Conservation (phyloP, 768 basidiomycete genomes). For the Guyanaporus albipodus region DNA sequence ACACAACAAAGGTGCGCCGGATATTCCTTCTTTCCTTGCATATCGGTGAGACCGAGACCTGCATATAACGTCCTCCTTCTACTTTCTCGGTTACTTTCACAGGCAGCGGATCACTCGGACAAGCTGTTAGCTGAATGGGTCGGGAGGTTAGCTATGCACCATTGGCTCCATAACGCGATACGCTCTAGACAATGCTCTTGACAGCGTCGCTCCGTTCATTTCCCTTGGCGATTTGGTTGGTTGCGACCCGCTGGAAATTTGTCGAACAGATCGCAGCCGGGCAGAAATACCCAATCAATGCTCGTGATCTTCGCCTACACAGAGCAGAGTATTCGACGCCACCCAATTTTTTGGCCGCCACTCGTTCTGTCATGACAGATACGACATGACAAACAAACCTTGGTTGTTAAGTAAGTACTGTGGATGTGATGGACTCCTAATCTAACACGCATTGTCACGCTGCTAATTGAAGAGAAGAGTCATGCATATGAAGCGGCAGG, state of each 20-base stretch:
- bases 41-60: background rate
- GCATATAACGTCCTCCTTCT: background rate
- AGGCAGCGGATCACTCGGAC: slow-evolving; percentile 15
- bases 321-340: slow-evolving; percentile 6
- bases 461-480: too few relatives aligned
- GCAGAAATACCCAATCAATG: slow-evolving; percentile 11
- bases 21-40: background rate
- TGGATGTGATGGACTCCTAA: too few relatives aligned
- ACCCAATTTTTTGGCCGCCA: background rate
- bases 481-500: too few relatives aligned
- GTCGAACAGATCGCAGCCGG: background rate
- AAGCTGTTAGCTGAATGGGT: background rate
- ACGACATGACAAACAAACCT: slow-evolving; percentile 1
- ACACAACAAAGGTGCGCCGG: background rate
- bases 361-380: background rate
- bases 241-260: background rate
- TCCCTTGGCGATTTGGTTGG: slow-evolving; percentile 29
- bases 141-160: background rate
- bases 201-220: slow-evolving; percentile 1
- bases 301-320: slow-evolving; percentile 23
- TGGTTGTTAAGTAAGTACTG: too few relatives aligned
- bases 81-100: background rate
- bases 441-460: too few relatives aligned
- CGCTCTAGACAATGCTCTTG: background rate
- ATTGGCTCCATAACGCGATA: background rate